Evolutionary conservation across 768 basidiomycete species (phyloP), one percentile per base, ranked within the genome.

Genomic region (Pisolithus sp.): DNA sequence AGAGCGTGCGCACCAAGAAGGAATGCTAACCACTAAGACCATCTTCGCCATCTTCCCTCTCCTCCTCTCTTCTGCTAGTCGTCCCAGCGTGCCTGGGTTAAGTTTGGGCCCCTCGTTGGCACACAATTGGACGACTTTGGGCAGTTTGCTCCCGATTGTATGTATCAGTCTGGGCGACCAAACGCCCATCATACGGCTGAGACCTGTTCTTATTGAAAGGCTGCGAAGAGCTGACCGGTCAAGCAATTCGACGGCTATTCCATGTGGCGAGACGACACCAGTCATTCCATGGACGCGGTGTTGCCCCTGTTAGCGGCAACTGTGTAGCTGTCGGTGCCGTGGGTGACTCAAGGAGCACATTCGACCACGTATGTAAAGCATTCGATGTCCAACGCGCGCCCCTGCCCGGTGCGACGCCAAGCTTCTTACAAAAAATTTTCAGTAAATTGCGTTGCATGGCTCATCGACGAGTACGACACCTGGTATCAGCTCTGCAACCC

Each of bases 351-450:
- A 99, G 79, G 7, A 97, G 80, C 10, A 93, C 85, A 68, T 98
- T 97, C 37, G 98, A 80, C 71, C 95, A 98, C 5, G 98, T 68
- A 26, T 26, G 26, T 5, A 26, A 26, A 26, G 26, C 94, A 97
- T 68, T 99, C 96, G 61, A 98, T 94, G 68, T 99, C 95, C 54
- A 99, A 83, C 95, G 98, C 98, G 72, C 20, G 97, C 95, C 93
- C 26, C 26, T 96, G 62, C 17, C 36, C 2, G 10, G 18, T 6
- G 23, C n/a, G 21, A 7, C 9, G 8, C 65, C n/a, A 61, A 21
- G 17, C 34, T 18, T 42, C 26, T 24, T 37, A 24, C 34, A 36
- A 3, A 10, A 9, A 40, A 9, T 10, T 40, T 28, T 12, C n/a
- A 54, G 20, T 40, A 30, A 20, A 45, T 46, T 51, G 38, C 5